Evolutionary conservation across 208 protist species (phyloP).

Genomic region (Trypanosoma mega): DNA sequence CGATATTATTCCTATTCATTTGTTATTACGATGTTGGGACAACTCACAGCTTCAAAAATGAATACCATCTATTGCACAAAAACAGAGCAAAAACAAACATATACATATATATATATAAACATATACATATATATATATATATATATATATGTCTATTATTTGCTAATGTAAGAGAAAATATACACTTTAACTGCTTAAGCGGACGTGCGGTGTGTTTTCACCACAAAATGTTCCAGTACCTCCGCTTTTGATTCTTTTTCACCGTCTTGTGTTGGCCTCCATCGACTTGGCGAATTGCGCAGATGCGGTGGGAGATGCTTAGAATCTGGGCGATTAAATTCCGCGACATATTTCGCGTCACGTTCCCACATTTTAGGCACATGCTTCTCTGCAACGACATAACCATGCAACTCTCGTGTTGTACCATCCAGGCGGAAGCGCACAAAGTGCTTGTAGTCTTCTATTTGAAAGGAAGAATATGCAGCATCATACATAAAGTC

Average conservation of each 20-base stretch:
- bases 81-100: no score
- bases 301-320: slow-evolving; percentile 66
- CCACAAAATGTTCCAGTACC: slow-evolving; percentile 60
- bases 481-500: slow-evolving; percentile 77
- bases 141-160: no score
- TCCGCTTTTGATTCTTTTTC: slow-evolving; percentile 22
- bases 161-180: no score
- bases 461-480: slow-evolving; percentile 86
- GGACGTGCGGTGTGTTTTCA: slow-evolving; percentile 62
- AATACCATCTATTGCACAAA: no score
- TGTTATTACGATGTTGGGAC: no score
- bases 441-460: slow-evolving; percentile 85
- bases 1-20: no score
- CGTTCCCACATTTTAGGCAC: slow-evolving; percentile 70
- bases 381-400: slow-evolving; percentile 58
- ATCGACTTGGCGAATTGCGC: slow-evolving; percentile 56
- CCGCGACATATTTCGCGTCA: slow-evolving; percentile 41
- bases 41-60: no score
- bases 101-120: no score
- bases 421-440: slow-evolving; percentile 59
- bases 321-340: slow-evolving; percentile 20
- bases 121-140: no score
- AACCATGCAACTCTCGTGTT: slow-evolving; percentile 59
- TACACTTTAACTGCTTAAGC: no score
- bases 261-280: slow-evolving; percentile 32